These are phyloP conservation scores for Parietichytrium sp. DNA, from an alignment of 108 stramenopile species.

Conservation along the genomic window DNA sequence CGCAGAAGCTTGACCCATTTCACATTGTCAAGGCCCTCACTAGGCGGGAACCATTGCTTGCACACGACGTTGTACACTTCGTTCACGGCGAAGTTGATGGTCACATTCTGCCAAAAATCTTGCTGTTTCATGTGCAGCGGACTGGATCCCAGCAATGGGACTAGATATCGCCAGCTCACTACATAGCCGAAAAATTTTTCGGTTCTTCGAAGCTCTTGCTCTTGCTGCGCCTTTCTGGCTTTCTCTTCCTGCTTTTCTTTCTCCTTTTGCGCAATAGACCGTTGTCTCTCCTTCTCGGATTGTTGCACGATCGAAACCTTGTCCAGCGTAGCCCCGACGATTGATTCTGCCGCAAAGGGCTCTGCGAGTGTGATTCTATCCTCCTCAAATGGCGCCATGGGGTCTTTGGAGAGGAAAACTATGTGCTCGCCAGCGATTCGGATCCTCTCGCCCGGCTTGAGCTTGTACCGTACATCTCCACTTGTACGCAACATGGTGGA, in stretches of 20 bases:
- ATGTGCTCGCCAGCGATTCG: not conserved
- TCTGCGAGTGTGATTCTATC: not conserved
- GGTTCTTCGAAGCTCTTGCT: not conserved
- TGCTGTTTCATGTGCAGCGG: slow-evolving; percentile 9
- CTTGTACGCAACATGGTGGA: not conserved
- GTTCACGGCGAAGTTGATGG: not conserved
- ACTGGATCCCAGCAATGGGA: not conserved
- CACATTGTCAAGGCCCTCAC: slow-evolving; percentile 13
- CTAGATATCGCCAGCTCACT: slow-evolving; percentile 11
- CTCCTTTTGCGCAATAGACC: slow-evolving; percentile 8
- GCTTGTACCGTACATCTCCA: not conserved
- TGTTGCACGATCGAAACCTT: not conserved
- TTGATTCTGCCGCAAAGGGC: not conserved
- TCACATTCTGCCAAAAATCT: slow-evolving; percentile 22
- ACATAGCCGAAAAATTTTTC: not conserved
- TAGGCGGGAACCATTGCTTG: not conserved
- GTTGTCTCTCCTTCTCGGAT: not conserved
- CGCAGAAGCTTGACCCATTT: slow-evolving; percentile 19
- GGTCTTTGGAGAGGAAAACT: not conserved
- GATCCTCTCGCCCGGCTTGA: not conserved
- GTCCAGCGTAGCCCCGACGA: not conserved
- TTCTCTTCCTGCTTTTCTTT: slow-evolving; percentile 25
- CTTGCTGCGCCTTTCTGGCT: not conserved
- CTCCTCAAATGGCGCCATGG: not conserved
- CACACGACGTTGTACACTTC: not conserved